These are phyloP conservation scores for Ajuga reptans DNA, from an alignment of 305 asterid genomes.

Conservation along the genomic window DNA sequence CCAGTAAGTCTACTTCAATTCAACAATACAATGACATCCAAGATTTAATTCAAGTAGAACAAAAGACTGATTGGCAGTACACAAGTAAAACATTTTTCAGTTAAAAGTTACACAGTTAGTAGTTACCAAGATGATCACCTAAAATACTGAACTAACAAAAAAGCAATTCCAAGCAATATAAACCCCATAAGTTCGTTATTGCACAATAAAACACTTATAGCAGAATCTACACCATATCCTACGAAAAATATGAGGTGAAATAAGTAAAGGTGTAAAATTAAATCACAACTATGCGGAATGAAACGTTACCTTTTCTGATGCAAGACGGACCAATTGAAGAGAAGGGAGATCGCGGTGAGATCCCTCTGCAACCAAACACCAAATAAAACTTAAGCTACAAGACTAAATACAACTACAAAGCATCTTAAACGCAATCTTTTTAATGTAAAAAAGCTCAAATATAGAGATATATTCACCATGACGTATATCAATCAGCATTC, in stretches of 20 bases:
- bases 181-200: neutral
- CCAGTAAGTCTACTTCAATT: neutral
- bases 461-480: conserved; percentile 47
- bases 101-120: neutral
- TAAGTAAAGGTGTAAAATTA: neutral
- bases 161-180: neutral
- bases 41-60: neutral
- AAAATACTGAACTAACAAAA: neutral
- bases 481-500: conserved; percentile 89
- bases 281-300: neutral
- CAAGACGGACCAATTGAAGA: conserved; percentile 65
- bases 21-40: neutral
- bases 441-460: neutral
- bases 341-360: conserved; percentile 97
- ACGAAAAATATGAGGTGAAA: neutral
- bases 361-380: conserved; percentile 53
- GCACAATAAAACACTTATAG: neutral
- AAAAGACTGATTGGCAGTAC: neutral
- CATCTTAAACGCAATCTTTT: neutral
- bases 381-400: conserved; percentile 3
- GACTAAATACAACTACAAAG: neutral
- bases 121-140: neutral
- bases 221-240: neutral
- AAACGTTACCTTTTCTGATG: conserved; percentile 58
- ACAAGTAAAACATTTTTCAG: neutral